phyloP scores from a whole-genome alignment of 148 eudicot species.

The Fagopyrum homotropicum region DNA sequence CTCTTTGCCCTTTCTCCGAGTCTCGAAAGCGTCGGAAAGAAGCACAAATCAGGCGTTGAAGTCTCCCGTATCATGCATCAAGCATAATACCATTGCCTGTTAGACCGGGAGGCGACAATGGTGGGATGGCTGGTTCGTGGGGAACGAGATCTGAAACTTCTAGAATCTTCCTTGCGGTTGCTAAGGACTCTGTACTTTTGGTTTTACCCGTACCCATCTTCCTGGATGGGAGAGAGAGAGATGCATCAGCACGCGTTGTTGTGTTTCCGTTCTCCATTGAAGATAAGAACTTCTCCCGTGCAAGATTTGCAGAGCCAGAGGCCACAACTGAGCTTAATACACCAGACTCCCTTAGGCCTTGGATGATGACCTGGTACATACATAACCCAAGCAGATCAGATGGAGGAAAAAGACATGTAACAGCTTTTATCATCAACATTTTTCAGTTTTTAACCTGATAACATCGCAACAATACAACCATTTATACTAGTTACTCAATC shows the following conservation, averaged over 20 bases:
- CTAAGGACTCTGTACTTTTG: slow-evolving; percentile 29
- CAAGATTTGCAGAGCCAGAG: slow-evolving; percentile 42
- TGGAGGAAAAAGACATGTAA: not conserved
- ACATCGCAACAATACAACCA: not conserved
- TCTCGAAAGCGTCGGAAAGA: not conserved
- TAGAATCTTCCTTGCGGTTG: slow-evolving; percentile 47
- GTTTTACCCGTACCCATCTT: slow-evolving; percentile 27
- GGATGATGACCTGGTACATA: slow-evolving; percentile 50
- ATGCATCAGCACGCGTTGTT: slow-evolving; percentile 27
- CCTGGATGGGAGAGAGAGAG: slow-evolving; percentile 33
- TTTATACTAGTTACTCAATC: not conserved
- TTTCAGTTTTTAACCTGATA: not conserved
- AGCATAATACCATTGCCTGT: slow-evolving; percentile 20
- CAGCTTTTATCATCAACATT: too few relatives aligned
- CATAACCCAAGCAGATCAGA: not conserved
- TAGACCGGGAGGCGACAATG: slow-evolving; percentile 61
- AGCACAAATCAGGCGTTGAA: not conserved
- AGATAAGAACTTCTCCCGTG: slow-evolving; percentile 48
- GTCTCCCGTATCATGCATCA: slow-evolving; percentile 24
- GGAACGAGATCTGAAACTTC: slow-evolving; percentile 18
- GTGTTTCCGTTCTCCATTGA: slow-evolving; percentile 53
- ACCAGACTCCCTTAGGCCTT: slow-evolving; percentile 76
- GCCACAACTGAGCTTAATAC: slow-evolving; percentile 53
- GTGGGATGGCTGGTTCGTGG: slow-evolving; percentile 66
- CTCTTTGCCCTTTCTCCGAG: not conserved